Conservation (phyloP, 257 asterid genomes). For the Solanum clarkiae region DNA sequence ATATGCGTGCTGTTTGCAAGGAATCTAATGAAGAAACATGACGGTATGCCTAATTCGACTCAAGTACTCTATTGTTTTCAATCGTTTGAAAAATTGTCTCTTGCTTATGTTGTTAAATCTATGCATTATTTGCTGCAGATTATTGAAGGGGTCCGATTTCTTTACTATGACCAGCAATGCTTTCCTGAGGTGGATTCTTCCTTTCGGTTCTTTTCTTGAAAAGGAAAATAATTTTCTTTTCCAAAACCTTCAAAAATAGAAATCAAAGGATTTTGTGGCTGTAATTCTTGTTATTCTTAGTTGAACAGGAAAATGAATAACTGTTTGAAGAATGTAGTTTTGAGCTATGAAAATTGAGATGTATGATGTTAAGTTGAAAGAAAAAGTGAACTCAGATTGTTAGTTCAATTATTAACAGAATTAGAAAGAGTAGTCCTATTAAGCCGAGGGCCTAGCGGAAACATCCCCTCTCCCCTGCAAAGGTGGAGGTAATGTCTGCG, state of each 20-base stretch:
- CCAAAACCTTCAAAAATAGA: background rate
- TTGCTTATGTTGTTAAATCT: background rate
- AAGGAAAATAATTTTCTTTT: background rate
- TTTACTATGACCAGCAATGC: background rate
- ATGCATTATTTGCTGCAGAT: conserved; percentile 18
- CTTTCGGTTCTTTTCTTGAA: background rate
- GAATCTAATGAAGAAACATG: conserved; percentile 63
- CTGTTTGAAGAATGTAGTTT: conserved; percentile 11
- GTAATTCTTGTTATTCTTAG: background rate
- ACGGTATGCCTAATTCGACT: conserved; percentile 35
- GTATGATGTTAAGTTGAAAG: conserved; percentile 4
- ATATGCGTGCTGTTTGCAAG: conserved; percentile 77
- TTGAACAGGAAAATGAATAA: background rate
- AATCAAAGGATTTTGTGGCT: background rate
- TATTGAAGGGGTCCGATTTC: conserved; percentile 19
- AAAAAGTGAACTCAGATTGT: background rate
- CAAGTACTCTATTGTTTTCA: background rate
- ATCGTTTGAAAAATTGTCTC: background rate
- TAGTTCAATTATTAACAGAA: conserved; percentile 22
- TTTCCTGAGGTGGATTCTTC: conserved; percentile 4
- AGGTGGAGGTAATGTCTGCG: background rate
- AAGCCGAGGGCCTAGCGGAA: background rate
- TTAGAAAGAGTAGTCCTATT: background rate
- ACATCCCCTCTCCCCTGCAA: background rate
- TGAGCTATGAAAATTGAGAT: conserved; percentile 11